A percentile compares a stretch with the other conserved stretches of the same genome.
phyloP scores from a whole-genome alignment of 768 basidiomycete species.

The Macrolepiota fuliginosa region DNA sequence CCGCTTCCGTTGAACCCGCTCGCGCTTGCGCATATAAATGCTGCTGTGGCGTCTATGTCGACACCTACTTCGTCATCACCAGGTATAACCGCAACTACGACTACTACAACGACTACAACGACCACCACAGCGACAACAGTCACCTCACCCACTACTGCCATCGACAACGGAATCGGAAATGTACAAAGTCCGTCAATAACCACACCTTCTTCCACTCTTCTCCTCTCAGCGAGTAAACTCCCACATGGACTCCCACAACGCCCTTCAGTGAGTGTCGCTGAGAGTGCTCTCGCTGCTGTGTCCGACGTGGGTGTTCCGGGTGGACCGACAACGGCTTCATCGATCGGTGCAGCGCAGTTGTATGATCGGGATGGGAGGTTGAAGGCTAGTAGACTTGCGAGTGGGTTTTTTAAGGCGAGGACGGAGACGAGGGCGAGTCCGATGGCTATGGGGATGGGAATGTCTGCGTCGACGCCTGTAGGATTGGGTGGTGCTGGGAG shows the following conservation, averaged over 20 bases:
- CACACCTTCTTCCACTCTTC: neutral
- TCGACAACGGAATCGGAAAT: neutral
- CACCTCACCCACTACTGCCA: neutral
- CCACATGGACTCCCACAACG: neutral
- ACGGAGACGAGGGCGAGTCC: conserved; percentile 14
- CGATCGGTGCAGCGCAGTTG: neutral
- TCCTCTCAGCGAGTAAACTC: neutral
- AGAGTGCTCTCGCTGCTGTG: neutral
- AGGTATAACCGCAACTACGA: too few species aligned
- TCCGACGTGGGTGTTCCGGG: neutral
- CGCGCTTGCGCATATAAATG: neutral
- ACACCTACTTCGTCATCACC: too few species aligned
- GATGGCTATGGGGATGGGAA: conserved; percentile 16
- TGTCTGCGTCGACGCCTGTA: neutral
- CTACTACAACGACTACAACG: neutral
- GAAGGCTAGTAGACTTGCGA: conserved; percentile 20
- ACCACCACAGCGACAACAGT: neutral
- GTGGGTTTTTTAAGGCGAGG: conserved; percentile 16
- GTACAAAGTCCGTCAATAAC: neutral
- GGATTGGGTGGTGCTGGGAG: neutral
- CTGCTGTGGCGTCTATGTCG: too few species aligned
- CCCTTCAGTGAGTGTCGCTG: neutral
- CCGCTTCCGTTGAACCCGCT: conserved; percentile 18
- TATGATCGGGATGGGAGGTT: neutral
- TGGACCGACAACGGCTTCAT: neutral